Evolutionary conservation across 208 protist species (phyloP).

Genomic region (Acanthamoeba castellanii): DNA sequence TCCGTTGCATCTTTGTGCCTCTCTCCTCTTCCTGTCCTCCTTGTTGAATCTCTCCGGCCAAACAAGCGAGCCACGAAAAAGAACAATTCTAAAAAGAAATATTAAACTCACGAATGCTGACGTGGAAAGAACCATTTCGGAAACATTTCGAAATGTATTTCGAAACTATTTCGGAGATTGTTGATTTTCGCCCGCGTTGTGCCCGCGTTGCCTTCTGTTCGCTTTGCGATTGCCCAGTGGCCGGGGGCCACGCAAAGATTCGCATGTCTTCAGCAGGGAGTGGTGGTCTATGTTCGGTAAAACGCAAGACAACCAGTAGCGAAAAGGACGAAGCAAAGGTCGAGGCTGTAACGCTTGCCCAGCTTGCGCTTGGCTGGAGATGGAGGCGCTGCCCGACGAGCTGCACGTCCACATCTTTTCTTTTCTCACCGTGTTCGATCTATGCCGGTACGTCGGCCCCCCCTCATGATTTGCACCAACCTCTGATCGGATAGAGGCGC

Average conservation of each 20-base stretch:
- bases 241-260: neutral
- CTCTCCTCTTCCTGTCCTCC: neutral
- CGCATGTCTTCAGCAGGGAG: neutral
- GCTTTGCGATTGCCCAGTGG: neutral
- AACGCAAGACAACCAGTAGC: neutral
- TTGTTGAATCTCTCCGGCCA: neutral
- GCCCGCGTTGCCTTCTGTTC: neutral
- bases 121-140: too few species aligned
- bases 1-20: too few species aligned
- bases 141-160: neutral
- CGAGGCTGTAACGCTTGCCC: neutral
- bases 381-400: neutral
- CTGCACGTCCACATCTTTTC: constrained; percentile 4
- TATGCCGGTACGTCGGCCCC: neutral
- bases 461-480: neutral
- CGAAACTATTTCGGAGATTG: neutral
- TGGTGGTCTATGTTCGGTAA: neutral
- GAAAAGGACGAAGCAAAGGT: neutral
- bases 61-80: neutral
- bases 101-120: neutral
- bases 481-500: too few species aligned
- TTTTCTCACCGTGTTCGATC: neutral
- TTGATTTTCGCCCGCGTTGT: neutral
- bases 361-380: too few species aligned
- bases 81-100: neutral